These are phyloP conservation scores for Flaveria linearis DNA, from an alignment of 129 eudicot species.

Conservation along the genomic window DNA sequence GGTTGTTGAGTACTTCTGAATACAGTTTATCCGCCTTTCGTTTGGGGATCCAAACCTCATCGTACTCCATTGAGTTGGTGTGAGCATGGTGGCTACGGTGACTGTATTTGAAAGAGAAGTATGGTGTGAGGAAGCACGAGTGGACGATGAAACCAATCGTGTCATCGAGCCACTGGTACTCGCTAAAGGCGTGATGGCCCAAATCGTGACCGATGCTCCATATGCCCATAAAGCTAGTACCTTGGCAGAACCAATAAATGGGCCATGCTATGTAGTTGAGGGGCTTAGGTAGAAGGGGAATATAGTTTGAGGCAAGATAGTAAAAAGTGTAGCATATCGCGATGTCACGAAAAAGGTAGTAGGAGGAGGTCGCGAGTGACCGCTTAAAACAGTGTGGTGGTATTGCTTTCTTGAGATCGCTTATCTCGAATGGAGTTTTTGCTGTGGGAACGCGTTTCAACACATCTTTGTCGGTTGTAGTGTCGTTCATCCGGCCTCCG, in stretches of 20 bases:
- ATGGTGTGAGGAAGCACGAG: conserved; percentile 32
- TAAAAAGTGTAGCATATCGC: conserved; percentile 26
- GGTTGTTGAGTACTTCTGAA: conserved; percentile 31
- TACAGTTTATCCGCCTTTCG: conserved; percentile 14
- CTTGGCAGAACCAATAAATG: conserved; percentile 37
- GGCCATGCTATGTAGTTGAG: conserved; percentile 35
- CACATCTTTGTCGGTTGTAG: neutral
- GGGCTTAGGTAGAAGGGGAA: conserved; percentile 27
- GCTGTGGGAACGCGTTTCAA: conserved; percentile 27
- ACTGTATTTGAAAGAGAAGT: conserved; percentile 43
- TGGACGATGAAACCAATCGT: conserved; percentile 32
- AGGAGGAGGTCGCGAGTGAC: conserved; percentile 27
- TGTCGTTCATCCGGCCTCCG: conserved; percentile 29
- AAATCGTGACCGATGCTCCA: conserved; percentile 42
- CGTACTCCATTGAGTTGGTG: conserved; percentile 38
- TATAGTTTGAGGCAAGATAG: conserved; percentile 31
- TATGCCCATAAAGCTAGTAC: conserved; percentile 21
- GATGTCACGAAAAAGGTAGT: conserved; percentile 28
- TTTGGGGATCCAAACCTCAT: conserved; percentile 35
- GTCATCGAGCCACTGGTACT: conserved; percentile 31
- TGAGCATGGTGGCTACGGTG: conserved; percentile 45
- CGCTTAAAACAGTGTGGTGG: conserved; percentile 46
- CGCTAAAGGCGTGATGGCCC: conserved; percentile 33
- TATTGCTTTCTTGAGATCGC: conserved; percentile 40
- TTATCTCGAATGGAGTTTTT: conserved; percentile 29